Evolutionary conservation across 345 rosid species (phyloP), one percentile per base, ranked within the genome.

Genomic region (Pelargonium nanum): DNA sequence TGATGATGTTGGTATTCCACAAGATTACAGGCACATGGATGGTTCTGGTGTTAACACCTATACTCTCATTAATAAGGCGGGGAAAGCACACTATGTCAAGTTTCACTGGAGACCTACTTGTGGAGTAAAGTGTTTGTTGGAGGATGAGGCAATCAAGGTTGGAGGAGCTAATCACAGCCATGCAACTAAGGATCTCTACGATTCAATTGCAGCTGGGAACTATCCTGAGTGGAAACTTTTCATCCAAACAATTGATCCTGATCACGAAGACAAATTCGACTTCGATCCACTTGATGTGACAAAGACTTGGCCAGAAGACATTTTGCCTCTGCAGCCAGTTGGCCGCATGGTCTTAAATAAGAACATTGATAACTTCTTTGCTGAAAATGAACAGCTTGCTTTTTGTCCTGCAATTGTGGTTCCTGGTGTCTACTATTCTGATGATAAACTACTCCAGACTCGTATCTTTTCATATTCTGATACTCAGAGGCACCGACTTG

Each of bases 51-150:
- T 93, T 57, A 83, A 93, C 82, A 88, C 99, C 56, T 93, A 85
- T 62, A 72, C 78, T 44, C 75, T 93, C 34, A 81, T 93, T 73
- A 83, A 81, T 89, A 93, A 89, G 77, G 86, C 87, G 30, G 99
- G 95, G n/a, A 87, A 82, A 75, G 82, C 83, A 23, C 74, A 80
- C 66, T 89, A 83, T 58, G 99, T 89, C 65, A 87, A 89, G 61
- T 93, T 93, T 63, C 99, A 93, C 69, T 93, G 99, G 99, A 93
- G 80, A 65, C 97, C 99, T 2, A 87, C 95, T 74, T 93, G 97
- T 70, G 97, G 96, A 45, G 79, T 93, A 26, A 84, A 87, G 67
- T 81, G 83, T 65, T 59, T 93, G 68, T 56, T 80, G 70, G 99
- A 93, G 59, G 96, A 89, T 15, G 97, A 93, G 71, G 99, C 99